Conservation (phyloP, 805 yeast species). For the Lachancea meyersii region DNA sequence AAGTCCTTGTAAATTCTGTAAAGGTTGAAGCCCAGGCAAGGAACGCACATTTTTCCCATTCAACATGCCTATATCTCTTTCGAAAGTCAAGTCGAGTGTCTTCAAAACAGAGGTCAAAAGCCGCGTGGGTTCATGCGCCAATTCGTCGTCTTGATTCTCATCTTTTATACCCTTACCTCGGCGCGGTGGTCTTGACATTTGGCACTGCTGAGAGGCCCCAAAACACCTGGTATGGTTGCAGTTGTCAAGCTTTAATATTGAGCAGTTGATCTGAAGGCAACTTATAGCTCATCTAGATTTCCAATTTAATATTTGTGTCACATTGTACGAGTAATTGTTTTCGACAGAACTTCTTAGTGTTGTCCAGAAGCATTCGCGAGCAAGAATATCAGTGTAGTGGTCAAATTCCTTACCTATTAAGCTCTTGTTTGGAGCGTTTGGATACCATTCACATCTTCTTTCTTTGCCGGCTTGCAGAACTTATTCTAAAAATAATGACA, state of each 20-base stretch:
- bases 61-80: conserved; percentile 51
- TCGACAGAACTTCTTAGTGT: too few species aligned
- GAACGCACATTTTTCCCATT: conserved; percentile 52
- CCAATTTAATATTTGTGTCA: not conserved
- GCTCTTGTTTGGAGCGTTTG: too few species aligned
- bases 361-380: too few species aligned
- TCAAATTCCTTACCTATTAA: too few species aligned
- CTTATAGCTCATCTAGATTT: too few species aligned
- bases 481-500: not conserved
- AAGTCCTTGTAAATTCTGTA: conserved; percentile 39
- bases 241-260: too few species aligned
- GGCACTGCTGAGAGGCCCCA: not conserved
- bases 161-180: conserved; percentile 27
- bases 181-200: conserved; percentile 23
- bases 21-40: conserved; percentile 35
- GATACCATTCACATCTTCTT: too few species aligned
- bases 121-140: conserved; percentile 35
- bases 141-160: conserved; percentile 25
- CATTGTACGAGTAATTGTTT: too few species aligned
- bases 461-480: too few species aligned
- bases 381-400: too few species aligned
- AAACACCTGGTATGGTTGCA: too few species aligned
- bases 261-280: too few species aligned
- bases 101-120: conserved; percentile 46
- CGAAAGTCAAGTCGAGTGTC: conserved; percentile 49